A percentile compares a stretch with the other conserved stretches of the same genome.
phyloP scores from a whole-genome alignment of 495 filamentous ascomycete genomes.

The Penicillium verhagenii region DNA sequence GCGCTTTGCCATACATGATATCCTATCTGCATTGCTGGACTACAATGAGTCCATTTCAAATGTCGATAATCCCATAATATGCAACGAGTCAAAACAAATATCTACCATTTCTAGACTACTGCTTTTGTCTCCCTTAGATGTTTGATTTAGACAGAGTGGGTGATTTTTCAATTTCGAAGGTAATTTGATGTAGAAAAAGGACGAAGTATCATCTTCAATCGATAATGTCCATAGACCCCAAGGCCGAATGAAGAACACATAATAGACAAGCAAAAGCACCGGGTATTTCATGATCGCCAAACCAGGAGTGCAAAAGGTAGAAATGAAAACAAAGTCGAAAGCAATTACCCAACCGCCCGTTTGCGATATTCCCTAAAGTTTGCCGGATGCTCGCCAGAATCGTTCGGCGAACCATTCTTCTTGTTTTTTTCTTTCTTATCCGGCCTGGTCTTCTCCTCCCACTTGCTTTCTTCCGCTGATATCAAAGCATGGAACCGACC shows the following conservation, averaged over 20 bases:
- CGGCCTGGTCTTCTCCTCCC: conserved; percentile 47
- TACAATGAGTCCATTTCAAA: neutral
- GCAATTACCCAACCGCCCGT: conserved; percentile 26
- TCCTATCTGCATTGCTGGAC: neutral
- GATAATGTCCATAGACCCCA: neutral
- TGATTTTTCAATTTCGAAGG: neutral
- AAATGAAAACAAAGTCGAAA: neutral
- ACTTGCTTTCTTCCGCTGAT: conserved; percentile 61
- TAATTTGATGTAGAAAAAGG: neutral
- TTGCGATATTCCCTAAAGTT: conserved; percentile 59
- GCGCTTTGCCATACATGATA: neutral
- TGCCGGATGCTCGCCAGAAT: conserved; percentile 25
- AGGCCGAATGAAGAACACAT: neutral
- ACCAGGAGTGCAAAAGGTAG: neutral
- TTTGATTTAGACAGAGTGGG: neutral
- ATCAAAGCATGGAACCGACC: conserved; percentile 58
- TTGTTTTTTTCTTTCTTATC: conserved; percentile 34
- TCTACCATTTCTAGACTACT: neutral
- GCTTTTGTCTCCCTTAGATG: neutral
- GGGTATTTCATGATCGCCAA: conserved; percentile 1
- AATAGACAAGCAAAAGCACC: neutral
- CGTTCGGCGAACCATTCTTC: conserved; percentile 22
- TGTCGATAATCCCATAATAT: neutral
- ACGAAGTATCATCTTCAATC: neutral
- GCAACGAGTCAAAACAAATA: no score